Base-by-base conservation (phyloP, 805 yeast species). In the Priceomyces haplophilus region DNA sequence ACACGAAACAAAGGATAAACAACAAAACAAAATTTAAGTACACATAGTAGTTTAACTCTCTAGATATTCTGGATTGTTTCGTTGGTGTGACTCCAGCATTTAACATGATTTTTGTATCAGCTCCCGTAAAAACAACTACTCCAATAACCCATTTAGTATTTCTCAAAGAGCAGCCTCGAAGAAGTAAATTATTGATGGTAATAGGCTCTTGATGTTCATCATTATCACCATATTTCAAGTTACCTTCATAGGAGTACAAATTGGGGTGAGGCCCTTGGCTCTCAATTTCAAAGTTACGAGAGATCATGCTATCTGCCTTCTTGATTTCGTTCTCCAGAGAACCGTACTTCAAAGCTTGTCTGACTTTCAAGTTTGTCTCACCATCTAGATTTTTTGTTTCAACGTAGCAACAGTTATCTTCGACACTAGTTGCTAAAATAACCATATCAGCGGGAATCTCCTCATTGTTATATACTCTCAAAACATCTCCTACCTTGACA, bases 131-230 rank as follows among this genome's bases (percentile, higher is more conserved):
- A 2, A 78, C 69, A 13, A 85, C 93, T 20, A 85, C 54, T 43
- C 93, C 93, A 58, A 85, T 73, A 18, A 78, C 88, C 93, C 93
- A 86, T 61, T 82, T 83, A 1, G 93, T 85, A 56, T 86, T 86
- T 65, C 93, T 75, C 42, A 86, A 65, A n/a, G 78, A 72, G 54
- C 88, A 84, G 19, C 95, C 95, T 66, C 95, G 77, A 32, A 86
- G 62, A 33, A 86, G 62, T 58, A 85, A 54, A 56, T 85, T 85
- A 58, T 83, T 82, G 53, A 83, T 80, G 2, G 81, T 80, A 12
- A 83, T 75, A 4, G 90, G 76, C 59, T 85, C 93, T 59, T 80
- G 75, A 30, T 42, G 41, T n/a, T 44, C 51, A 12, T 41, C 43
- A 20, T 29, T 24, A 4, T 42, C 47, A 15, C 43, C 35, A 45